These are phyloP conservation scores for Cyclanthera cordifolia DNA, from an alignment of 306 rosid species.

Conservation along the genomic window DNA sequence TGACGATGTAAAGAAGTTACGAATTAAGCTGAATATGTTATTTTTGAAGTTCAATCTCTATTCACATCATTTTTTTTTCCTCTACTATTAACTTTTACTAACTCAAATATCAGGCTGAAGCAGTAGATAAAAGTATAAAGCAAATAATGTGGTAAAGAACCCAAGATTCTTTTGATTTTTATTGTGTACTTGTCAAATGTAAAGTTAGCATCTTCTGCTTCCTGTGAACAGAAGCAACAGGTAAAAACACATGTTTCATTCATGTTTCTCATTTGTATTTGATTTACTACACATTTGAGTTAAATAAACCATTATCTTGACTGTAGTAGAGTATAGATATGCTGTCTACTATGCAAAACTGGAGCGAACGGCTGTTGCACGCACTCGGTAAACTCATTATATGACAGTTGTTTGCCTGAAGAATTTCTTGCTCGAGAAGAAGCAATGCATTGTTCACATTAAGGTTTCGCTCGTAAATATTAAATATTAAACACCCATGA, in stretches of 20 bases:
- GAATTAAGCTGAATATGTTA: not conserved
- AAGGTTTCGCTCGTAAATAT: not conserved
- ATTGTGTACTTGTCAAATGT: not conserved
- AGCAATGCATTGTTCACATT: not conserved
- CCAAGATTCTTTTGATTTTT: slow-evolving; percentile 4
- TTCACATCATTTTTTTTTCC: slow-evolving; percentile 6
- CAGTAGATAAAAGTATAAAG: slow-evolving; percentile 4
- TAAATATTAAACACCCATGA: not conserved
- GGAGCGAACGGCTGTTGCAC: not conserved
- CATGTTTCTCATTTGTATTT: not conserved
- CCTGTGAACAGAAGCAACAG: slow-evolving; percentile 1
- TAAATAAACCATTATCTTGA: not conserved
- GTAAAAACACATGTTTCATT: not conserved
- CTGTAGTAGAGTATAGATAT: not conserved
- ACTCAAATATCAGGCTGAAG: not conserved
- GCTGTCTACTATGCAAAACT: not conserved
- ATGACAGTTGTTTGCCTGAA: not conserved
- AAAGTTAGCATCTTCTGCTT: slow-evolving; percentile 3
- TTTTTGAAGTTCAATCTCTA: not conserved
- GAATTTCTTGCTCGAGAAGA: not conserved
- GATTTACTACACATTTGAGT: not conserved
- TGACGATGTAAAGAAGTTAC: slow-evolving; percentile 25
- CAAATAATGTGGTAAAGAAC: not conserved
- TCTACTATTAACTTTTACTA: not conserved
- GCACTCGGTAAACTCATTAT: too few species aligned